A percentile compares a stretch with the other conserved stretches of the same genome.
These are phyloP conservation scores for Pyrenochaeta sp. DNA, from an alignment of 2,329 filamentous ascomycete genomes.

Conservation along the genomic window DNA sequence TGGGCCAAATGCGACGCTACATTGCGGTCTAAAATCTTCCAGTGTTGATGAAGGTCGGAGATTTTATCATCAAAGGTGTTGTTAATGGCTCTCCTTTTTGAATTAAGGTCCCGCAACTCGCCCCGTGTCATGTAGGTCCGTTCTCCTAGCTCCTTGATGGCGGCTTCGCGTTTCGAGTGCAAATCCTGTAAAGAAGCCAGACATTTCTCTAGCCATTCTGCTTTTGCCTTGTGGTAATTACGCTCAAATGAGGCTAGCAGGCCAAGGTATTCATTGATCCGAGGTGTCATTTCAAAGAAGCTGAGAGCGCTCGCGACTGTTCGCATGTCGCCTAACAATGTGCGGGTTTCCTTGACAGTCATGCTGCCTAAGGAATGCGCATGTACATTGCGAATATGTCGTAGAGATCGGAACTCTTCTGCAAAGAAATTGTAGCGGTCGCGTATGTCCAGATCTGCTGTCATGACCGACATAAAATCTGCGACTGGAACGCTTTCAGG, in stretches of 20 bases:
- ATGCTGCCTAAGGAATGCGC: constrained; percentile 1
- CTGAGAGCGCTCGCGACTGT: not conserved
- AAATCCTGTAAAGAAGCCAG: not conserved
- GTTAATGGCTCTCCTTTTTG: not conserved
- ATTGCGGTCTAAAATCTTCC: not conserved
- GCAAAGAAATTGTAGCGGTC: not conserved
- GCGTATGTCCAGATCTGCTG: not conserved
- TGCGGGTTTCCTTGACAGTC: not conserved
- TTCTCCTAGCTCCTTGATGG: not conserved
- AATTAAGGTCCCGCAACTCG: not conserved
- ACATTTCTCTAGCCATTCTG: not conserved
- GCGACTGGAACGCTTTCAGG: constrained; percentile 2
- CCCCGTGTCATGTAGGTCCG: not conserved
- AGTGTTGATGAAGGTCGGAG: not conserved
- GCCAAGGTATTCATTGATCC: not conserved
- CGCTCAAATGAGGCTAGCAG: not conserved
- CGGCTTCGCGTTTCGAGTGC: not conserved
- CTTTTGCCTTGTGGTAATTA: not conserved
- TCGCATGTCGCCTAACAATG: constrained; percentile 2
- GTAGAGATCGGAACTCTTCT: constrained; percentile 1
- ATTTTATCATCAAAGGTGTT: not conserved
- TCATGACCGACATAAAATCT: not conserved
- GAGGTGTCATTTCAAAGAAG: not conserved
- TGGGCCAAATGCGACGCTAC: not conserved
- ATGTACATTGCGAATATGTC: constrained; percentile 5